phyloP scores from a whole-genome alignment of 306 rosid species.

The Cajanus cajan region DNA sequence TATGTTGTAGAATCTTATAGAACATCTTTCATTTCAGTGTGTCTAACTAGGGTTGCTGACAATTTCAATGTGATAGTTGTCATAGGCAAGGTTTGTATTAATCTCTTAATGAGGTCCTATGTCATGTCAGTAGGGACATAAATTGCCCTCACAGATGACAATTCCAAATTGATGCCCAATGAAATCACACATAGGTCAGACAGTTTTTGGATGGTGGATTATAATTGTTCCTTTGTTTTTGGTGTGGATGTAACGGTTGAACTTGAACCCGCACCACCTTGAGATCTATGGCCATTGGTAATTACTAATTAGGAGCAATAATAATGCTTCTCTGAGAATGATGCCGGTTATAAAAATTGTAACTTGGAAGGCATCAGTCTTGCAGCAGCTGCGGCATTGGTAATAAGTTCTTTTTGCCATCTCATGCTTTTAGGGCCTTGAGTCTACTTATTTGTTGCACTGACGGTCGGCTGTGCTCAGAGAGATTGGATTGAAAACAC shows the following conservation, averaged over 20 bases:
- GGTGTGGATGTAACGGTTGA: background rate
- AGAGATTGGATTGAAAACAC: too few relatives aligned
- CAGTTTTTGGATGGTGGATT: background rate
- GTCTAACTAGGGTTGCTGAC: background rate
- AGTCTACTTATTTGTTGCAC: too few relatives aligned
- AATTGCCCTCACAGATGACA: background rate
- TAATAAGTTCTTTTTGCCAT: too few relatives aligned
- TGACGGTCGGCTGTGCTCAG: too few relatives aligned
- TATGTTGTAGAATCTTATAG: background rate
- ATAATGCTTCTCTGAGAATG: too few relatives aligned
- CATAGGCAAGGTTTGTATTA: conserved; percentile 15
- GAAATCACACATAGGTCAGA: background rate
- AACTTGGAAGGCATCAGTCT: too few relatives aligned
- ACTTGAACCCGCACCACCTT: too few relatives aligned
- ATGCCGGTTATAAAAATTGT: too few relatives aligned
- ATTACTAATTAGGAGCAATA: too few relatives aligned
- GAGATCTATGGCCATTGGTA: too few relatives aligned
- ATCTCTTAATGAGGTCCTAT: background rate
- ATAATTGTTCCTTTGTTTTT: conserved; percentile 1
- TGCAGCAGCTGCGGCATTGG: too few relatives aligned
- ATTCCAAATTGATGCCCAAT: background rate
- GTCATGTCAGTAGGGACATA: background rate
- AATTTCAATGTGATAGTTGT: conserved; percentile 44
- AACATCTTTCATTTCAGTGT: background rate
- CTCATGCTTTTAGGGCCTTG: too few relatives aligned